Base-by-base conservation (phyloP, 2,329 filamentous ascomycete genomes). In the Colletotrichum graminicola region DNA sequence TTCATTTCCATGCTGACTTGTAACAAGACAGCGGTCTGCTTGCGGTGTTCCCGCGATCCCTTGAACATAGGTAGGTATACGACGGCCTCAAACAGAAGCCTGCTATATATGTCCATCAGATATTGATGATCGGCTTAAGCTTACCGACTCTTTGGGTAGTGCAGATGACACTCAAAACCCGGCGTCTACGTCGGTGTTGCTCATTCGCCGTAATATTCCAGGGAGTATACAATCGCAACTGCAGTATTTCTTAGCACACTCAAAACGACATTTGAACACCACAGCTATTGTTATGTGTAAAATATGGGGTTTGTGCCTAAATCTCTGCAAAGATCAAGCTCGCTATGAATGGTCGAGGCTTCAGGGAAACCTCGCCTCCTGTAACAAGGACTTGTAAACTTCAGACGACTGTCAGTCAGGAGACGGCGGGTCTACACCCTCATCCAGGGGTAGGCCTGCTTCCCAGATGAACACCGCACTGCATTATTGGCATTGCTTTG, bases 1-100 rank as follows among this genome's bases (percentile, higher is more conserved):
- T 71, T 71, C 65, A 68, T 41, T 29, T 18, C 36, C 16, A 29
- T n/a, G 29, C 52, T 26, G 45, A 26, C 21, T 7, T 68, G 67
- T 47, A 68, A 68, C 61, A 60, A 43, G 56, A 32, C 47, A 43
- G 21, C n/a, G 23, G 11, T n/a, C 39, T n/a, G 21, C 16, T 3
- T 18, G 11, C 16, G 8, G 41, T 43, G 1, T 23, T 11, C 18
- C 32, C 18, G 23, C 39, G 21, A n/a, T 21, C 41, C 23, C n/a
- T 64, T 23, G 14, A 47, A 32, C 43, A 45, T 23, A n/a, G 43
- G 21, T 23, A n/a, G 43, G 21, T 4, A 54, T 21, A 32, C 10
- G 8, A 2, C 3, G 5, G 12, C 4, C 39, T 18, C 0, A 29
- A 18, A 3, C n/a, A 49, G 41, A n/a, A 32, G 8, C 16, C 5